These are phyloP conservation scores for Hymenoscyphus fraxineus DNA, from an alignment of 2,329 filamentous ascomycete genomes.

Conservation along the genomic window DNA sequence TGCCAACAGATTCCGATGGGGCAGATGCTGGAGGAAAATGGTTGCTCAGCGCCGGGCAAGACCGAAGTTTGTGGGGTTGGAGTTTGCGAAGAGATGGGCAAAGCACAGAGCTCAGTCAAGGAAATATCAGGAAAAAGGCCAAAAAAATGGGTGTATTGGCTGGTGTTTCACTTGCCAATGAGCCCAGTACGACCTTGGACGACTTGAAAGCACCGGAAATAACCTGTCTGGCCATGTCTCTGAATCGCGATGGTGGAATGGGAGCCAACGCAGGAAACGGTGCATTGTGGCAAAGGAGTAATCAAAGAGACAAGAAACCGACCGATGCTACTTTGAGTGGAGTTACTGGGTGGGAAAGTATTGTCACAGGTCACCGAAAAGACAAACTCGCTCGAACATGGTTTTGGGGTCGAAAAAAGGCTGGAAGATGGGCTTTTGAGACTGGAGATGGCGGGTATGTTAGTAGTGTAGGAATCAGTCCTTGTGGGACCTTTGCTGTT, in stretches of 20 bases:
- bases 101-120: constrained; percentile 89
- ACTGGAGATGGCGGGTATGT: constrained; percentile 82
- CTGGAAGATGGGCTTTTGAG: constrained; percentile 87
- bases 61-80: constrained; percentile 94
- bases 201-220: constrained; percentile 87
- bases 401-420: constrained; percentile 95
- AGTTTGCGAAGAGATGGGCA: constrained; percentile 92
- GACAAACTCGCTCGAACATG: constrained; percentile 87
- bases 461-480: constrained; percentile 79
- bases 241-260: constrained; percentile 94
- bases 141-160: constrained; percentile 78
- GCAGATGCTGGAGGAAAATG: constrained; percentile 88
- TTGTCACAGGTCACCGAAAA: constrained; percentile 85
- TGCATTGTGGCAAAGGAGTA: constrained; percentile 77
- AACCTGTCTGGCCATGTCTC: constrained; percentile 82
- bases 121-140: constrained; percentile 79
- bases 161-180: constrained; percentile 51
- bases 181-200: constrained; percentile 62
- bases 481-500: constrained; percentile 90
- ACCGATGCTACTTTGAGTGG: constrained; percentile 68
- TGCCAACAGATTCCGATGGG: constrained; percentile 85
- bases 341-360: constrained; percentile 93
- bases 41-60: constrained; percentile 83
- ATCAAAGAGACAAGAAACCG: constrained; percentile 53
- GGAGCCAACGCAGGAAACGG: constrained; percentile 76